Evolutionary conservation across 1,284 basidiomycete genomes (phyloP).

Genomic region (Butyriboletus appendiculatus): DNA sequence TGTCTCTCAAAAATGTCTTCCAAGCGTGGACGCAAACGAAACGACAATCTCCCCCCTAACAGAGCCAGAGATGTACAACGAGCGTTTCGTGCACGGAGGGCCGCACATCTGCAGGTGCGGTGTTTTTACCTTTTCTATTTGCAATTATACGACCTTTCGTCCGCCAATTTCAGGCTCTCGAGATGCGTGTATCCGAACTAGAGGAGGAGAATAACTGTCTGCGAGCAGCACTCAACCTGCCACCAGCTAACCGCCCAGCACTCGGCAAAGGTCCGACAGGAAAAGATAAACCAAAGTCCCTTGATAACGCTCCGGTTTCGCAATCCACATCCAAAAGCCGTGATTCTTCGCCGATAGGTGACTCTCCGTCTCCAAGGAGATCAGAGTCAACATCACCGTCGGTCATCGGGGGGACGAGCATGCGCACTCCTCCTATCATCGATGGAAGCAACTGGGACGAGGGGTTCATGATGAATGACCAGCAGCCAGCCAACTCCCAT

Average conservation of each 20-base stretch:
- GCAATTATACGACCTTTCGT: conserved; percentile 40
- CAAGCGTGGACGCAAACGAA: conserved; percentile 87
- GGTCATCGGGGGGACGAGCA: conserved; percentile 31
- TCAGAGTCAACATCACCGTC: conserved; percentile 39
- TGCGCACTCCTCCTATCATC: conserved; percentile 43
- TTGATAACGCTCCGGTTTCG: conserved; percentile 32
- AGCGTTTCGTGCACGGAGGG: conserved; percentile 88
- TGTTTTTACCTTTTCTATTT: conserved; percentile 39
- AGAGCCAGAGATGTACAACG: conserved; percentile 91
- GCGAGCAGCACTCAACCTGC: conserved; percentile 74
- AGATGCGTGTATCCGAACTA: conserved; percentile 79
- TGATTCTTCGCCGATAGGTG: conserved; percentile 45
- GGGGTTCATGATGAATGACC: conserved; percentile 53
- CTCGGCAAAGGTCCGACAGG: conserved; percentile 83
- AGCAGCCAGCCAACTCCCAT: conserved; percentile 39
- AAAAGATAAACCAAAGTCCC: conserved; percentile 69
- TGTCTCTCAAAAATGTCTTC: conserved; percentile 60
- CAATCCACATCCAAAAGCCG: conserved; percentile 38
- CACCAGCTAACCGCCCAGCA: conserved; percentile 67
- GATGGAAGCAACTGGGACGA: conserved; percentile 60
- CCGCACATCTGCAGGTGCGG: conserved; percentile 82
- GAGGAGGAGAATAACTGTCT: conserved; percentile 84
- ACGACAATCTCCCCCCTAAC: conserved; percentile 90
- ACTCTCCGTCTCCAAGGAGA: conserved; percentile 46
- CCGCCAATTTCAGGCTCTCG: conserved; percentile 62